These are phyloP conservation scores for Circinella umbellata DNA, from an alignment of 371 early-diverging fungal genomes.

Conservation along the genomic window DNA sequence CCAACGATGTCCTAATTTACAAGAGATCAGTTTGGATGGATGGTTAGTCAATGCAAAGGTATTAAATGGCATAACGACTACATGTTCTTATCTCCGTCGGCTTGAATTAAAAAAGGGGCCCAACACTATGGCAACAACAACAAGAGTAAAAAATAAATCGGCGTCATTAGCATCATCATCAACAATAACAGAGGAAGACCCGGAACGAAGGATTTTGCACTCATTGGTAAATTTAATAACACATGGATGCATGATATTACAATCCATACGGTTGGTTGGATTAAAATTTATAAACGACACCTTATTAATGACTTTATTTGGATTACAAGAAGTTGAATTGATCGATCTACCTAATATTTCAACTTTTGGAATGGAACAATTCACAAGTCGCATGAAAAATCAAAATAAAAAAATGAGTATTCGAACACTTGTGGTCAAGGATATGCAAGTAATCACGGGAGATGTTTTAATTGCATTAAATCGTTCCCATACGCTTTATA, in stretches of 20 bases:
- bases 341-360: neutral
- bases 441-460: neutral
- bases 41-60: neutral
- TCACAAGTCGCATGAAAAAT: neutral
- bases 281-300: neutral
- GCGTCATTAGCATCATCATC: too few species aligned
- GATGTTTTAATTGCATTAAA: neutral
- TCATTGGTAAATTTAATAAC: neutral
- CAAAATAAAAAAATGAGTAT: neutral
- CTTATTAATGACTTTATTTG: neutral
- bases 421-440: neutral
- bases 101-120: neutral
- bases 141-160: too few species aligned
- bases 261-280: neutral
- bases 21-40: constrained; percentile 1
- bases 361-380: neutral
- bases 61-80: neutral
- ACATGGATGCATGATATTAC: neutral
- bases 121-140: too few species aligned
- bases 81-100: neutral
- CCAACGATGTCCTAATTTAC: neutral
- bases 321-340: neutral
- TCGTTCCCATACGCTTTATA: neutral
- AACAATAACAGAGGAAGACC: neutral
- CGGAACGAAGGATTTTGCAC: neutral